Evolutionary conservation across 768 basidiomycete species (phyloP).

Genomic region (Boletus rubropictus): DNA sequence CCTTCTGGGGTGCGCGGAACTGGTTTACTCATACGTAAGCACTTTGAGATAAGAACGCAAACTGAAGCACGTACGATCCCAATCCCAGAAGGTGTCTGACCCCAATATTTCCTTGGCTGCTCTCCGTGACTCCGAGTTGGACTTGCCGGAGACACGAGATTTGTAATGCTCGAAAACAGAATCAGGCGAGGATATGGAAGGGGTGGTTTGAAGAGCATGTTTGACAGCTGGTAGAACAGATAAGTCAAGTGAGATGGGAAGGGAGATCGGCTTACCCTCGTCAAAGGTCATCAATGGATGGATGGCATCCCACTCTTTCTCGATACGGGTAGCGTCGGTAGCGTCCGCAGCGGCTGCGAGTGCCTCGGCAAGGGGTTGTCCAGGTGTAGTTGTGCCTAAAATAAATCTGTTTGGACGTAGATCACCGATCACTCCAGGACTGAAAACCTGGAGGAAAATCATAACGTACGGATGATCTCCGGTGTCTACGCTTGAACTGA

Average conservation of each 20-base stretch:
- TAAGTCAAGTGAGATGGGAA: conserved; percentile 36
- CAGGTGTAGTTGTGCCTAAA: conserved; percentile 49
- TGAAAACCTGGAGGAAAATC: conserved; percentile 9
- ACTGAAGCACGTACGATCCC: conserved; percentile 59
- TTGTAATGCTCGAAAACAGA: conserved; percentile 55
- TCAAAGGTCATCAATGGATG: conserved; percentile 79
- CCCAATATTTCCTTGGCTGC: conserved; percentile 67
- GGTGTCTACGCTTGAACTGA: conserved; percentile 78
- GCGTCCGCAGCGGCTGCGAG: conserved; percentile 63
- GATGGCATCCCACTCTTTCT: conserved; percentile 65
- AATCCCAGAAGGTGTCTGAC: conserved; percentile 75
- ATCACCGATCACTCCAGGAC: conserved; percentile 7
- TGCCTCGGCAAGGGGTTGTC: conserved; percentile 57
- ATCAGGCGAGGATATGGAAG: conserved; percentile 28
- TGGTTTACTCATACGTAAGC: conserved; percentile 25
- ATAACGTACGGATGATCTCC: conserved; percentile 59
- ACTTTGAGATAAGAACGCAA: background rate
- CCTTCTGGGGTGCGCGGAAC: conserved; percentile 88
- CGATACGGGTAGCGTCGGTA: conserved; percentile 64
- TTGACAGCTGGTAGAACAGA: conserved; percentile 19
- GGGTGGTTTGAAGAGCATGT: conserved; percentile 13
- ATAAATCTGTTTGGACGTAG: conserved; percentile 45
- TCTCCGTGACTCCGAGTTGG: conserved; percentile 64
- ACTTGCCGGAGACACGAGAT: conserved; percentile 53
- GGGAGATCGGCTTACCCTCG: conserved; percentile 53